Evolutionary conservation across 176 grass and related monocot genomes (phyloP), one percentile per base, ranked within the genome.

Genomic region (Aegilops speltoides): DNA sequence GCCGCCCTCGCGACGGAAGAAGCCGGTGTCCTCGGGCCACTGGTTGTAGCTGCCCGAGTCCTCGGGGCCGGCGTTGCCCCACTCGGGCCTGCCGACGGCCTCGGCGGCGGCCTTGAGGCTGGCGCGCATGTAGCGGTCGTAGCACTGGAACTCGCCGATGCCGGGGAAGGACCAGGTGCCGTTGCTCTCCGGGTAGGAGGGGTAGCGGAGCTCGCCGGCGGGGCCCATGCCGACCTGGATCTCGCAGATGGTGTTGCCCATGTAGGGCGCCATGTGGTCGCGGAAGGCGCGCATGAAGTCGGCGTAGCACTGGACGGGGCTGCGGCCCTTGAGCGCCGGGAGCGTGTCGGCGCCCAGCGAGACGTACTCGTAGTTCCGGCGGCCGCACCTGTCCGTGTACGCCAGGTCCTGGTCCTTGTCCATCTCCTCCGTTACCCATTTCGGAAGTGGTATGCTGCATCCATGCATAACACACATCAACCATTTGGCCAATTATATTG

Each of bases 201-300:
- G 93, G 88, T 92, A 94, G n/a, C 93, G 86, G 34, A 94, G 87
- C 69, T 94, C 89, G 17, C 90, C 93, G 34, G 89, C 89, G 5
- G 93, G 93, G 6, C 93, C 93, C 93, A 94, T 91, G 77, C 93
- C 93, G 19, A 94, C 90, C 79, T 94, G 93, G 57, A 94, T 90
- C 80, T 94, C 93, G 86, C 71, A 81, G 16, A 95, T 86, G 81
- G 87, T 92, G 74, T 54, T 89, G 87, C 93, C 93, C 69, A 95
- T 86, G 82, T 88, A 86, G n/a, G 66, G 12, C 32, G 76, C 33
- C 22, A 90, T 70, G 59, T 79, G 87, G 87, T 92, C 87, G 73
- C 93, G 84, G 87, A 94, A 94, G 60, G 89, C 89, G 65, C 93
- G 84, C 93, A 94, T 92, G 87, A 92, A 94, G 79, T 94, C 93